Evolutionary conservation across 257 asterid genomes (phyloP), one percentile per base, ranked within the genome.

Genomic region (Solanum ossicruentum): DNA sequence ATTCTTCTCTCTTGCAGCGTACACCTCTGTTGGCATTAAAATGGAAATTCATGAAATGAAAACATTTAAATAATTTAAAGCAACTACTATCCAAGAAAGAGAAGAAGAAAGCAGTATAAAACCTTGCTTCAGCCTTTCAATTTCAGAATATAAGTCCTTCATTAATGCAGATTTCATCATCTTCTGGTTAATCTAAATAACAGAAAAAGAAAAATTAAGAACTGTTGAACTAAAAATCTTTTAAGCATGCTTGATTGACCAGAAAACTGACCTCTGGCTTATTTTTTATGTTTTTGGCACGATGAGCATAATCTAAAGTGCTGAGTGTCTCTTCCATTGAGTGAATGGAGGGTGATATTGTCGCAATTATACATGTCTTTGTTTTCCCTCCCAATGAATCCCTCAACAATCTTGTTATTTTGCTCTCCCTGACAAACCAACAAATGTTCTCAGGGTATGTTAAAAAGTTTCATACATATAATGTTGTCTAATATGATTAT

Each of bases 321-420:
- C 97, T 97, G 84, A 97, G 98, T 52, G 99, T 94, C 92, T 97
- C 99, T 89, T 97, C 99, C 91, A 97, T 86, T 83, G 97, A 97
- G 72, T 90, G 95, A 43, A 95, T 85, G 55, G 99, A 95, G 82
- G 99, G 98, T 45, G 99, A 91, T 86, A 97, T 87, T 39, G 99
- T 97, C 85, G 99, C 99, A 88, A 97, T 97, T 80, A 97, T 90
- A 84, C 99, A 97, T 23, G 99, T 97, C 93, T 97, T 97, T 16
- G 98, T 97, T 92, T 95, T 97, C 81, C 99, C 99, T 86, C 99
- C 99, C 60, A 97, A 90, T 36, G 99, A 97, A 89, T 97, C 99
- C 88, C 99, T 93, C 77, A 97, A 90, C 90, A 97, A 85, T 89
- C 99, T 92, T 84, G 99, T 97, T 82, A 97, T 85, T 91, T 97